These are phyloP conservation scores for Colletotrichum tanaceti DNA, from an alignment of 2,329 filamentous ascomycete species.

Conservation along the genomic window DNA sequence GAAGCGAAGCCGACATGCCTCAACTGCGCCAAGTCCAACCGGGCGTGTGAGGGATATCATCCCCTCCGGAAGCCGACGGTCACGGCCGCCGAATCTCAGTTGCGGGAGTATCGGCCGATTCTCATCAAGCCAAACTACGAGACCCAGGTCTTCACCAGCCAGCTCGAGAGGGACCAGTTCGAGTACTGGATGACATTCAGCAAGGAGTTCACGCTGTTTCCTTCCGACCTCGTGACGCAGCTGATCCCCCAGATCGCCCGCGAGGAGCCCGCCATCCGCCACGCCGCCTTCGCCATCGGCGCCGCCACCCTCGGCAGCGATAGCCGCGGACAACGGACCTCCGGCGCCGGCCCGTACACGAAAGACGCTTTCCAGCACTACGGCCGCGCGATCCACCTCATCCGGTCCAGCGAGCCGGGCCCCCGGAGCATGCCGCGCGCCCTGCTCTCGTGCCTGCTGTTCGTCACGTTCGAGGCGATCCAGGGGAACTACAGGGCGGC, in stretches of 20 bases:
- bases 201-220: conserved; percentile 25
- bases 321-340: conserved; percentile 43
- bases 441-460: conserved; percentile 53
- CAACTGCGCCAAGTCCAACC: conserved; percentile 10
- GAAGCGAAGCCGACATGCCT: conserved; percentile 12
- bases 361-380: conserved; percentile 52
- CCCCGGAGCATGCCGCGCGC: conserved; percentile 51
- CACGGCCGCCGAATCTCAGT: too few species aligned
- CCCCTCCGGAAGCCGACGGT: not conserved
- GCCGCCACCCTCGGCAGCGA: conserved; percentile 47
- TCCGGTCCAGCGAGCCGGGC: conserved; percentile 48
- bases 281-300: conserved; percentile 56
- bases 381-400: conserved; percentile 53
- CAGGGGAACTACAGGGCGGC: conserved; percentile 53
- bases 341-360: not conserved
- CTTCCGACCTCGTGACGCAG: conserved; percentile 20
- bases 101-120: not conserved
- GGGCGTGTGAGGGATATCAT: conserved; percentile 14
- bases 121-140: conserved; percentile 20
- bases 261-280: conserved; percentile 47
- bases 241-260: conserved; percentile 42
- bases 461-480: conserved; percentile 56
- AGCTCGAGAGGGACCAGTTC: conserved; percentile 28
- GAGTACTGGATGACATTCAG: conserved; percentile 29
- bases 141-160: conserved; percentile 16